phyloP scores from a whole-genome alignment of 1,139 yeast genomes.

The Taphrina sp. region DNA sequence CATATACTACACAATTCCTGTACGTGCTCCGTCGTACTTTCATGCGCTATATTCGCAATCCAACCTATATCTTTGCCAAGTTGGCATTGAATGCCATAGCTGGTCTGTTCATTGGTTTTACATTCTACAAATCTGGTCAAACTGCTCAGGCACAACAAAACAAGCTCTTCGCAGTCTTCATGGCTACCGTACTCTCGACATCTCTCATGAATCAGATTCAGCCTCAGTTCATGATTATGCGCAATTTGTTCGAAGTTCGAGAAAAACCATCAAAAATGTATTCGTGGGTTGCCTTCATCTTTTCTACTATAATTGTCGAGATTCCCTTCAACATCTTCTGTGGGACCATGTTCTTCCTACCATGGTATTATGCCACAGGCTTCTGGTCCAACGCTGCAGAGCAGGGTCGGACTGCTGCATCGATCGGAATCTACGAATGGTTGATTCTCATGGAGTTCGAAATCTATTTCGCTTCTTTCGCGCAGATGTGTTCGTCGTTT shows the following conservation, averaged over 20 bases:
- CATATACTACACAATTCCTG: slow-evolving; percentile 30
- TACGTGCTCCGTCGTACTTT: slow-evolving; percentile 41
- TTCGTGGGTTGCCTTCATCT: slow-evolving; percentile 60
- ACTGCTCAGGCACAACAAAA: slow-evolving; percentile 44
- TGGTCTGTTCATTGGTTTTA: slow-evolving; percentile 55
- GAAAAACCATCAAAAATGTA: slow-evolving; percentile 65
- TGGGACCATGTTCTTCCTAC: slow-evolving; percentile 54
- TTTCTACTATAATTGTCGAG: slow-evolving; percentile 56
- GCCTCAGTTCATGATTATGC: slow-evolving; percentile 49
- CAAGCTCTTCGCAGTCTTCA: slow-evolving; percentile 51
- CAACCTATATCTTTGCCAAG: slow-evolving; percentile 51
- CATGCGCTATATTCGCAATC: slow-evolving; percentile 50
- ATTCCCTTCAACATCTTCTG: slow-evolving; percentile 57
- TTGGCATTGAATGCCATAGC: slow-evolving; percentile 50
- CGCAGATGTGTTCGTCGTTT: slow-evolving; percentile 55
- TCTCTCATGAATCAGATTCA: slow-evolving; percentile 60
- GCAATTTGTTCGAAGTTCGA: slow-evolving; percentile 61
- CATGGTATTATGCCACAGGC: slow-evolving; percentile 60
- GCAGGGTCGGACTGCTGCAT: slow-evolving; percentile 51
- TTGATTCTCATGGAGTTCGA: slow-evolving; percentile 57
- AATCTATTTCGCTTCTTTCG: slow-evolving; percentile 56
- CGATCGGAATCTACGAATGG: slow-evolving; percentile 46
- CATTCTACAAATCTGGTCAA: slow-evolving; percentile 48
- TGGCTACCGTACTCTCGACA: slow-evolving; percentile 54
- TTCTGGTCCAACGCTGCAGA: slow-evolving; percentile 50